Conservation (phyloP, 345 rosid genomes). For the Erucastrum elatum region DNA sequence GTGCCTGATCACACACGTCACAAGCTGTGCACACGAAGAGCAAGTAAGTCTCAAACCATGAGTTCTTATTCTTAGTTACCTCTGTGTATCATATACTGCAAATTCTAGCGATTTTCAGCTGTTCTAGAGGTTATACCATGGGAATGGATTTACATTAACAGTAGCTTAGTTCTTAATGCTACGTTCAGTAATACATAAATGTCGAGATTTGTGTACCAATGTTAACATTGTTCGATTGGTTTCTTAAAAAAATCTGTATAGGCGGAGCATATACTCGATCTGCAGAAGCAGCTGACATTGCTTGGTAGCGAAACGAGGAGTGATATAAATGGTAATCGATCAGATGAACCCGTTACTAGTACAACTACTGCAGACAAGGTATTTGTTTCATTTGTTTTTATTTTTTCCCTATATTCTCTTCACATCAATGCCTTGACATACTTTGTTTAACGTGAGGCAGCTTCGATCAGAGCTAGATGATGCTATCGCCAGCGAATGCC, state of each 20-base stretch:
- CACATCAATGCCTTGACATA: conserved; percentile 4
- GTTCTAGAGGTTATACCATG: not conserved
- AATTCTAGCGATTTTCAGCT: not conserved
- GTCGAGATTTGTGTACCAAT: not conserved
- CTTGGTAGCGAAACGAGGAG: conserved; percentile 69
- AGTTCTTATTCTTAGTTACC: conserved; percentile 1
- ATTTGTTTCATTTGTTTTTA: not conserved
- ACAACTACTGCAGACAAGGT: conserved; percentile 82
- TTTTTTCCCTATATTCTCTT: not conserved
- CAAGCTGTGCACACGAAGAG: conserved; percentile 39
- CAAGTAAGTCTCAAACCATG: conserved; percentile 24
- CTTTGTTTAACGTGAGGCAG: conserved; percentile 45
- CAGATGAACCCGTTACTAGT: conserved; percentile 63
- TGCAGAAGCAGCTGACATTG: conserved; percentile 91
- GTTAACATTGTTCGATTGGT: conserved; percentile 4
- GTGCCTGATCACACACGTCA: conserved; percentile 66
- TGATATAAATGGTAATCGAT: conserved; percentile 59
- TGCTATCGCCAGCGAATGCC: conserved; percentile 93
- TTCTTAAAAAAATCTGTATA: conserved; percentile 34
- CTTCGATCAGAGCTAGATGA: conserved; percentile 89
- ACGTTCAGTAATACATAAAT: not conserved
- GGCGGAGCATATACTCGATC: conserved; percentile 80
- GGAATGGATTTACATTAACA: not conserved
- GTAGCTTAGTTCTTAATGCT: not conserved
- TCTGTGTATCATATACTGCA: not conserved